phyloP scores from a whole-genome alignment of 306 rosid species.

The Gillenia trifoliata region DNA sequence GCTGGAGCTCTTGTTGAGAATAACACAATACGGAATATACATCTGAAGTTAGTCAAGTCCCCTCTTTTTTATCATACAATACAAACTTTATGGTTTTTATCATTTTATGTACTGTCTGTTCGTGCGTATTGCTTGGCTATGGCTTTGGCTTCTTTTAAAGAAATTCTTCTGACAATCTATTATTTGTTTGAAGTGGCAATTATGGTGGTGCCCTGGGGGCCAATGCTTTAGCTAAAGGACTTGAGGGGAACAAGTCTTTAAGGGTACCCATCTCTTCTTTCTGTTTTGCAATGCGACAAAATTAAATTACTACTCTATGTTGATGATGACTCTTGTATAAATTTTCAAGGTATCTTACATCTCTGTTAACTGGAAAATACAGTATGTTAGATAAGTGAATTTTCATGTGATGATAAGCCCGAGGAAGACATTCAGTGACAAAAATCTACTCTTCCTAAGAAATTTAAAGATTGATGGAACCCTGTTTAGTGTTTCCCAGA shows the following conservation, averaged over 20 bases:
- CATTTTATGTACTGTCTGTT: not conserved
- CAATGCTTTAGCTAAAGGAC: conserved; percentile 89
- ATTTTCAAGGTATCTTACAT: not conserved
- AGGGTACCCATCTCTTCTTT: conserved; percentile 46
- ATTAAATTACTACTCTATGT: not conserved
- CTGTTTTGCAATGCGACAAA: not conserved
- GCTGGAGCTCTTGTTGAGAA: conserved; percentile 94
- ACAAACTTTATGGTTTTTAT: not conserved
- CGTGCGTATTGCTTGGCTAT: conserved; percentile 9
- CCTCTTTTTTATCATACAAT: not conserved
- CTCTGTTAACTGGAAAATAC: not conserved
- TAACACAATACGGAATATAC: conserved; percentile 62
- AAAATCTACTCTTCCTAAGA: not conserved
- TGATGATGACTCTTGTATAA: not conserved
- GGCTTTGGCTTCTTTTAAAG: not conserved
- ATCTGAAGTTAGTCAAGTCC: conserved; percentile 66
- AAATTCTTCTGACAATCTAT: conserved; percentile 15
- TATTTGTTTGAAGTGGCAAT: conserved; percentile 67
- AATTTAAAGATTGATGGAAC: not conserved
- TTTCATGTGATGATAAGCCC: not conserved
- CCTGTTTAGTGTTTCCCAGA: not conserved
- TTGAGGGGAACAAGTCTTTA: conserved; percentile 88
- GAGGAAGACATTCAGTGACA: not conserved
- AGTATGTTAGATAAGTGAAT: not conserved
- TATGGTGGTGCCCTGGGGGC: conserved; percentile 98